Percentiles rank a stretch among this genome's conserved stretches.
These are phyloP conservation scores for Ambrosia hybrid DNA, from an alignment of 140 eudicot species.

Conservation along the genomic window DNA sequence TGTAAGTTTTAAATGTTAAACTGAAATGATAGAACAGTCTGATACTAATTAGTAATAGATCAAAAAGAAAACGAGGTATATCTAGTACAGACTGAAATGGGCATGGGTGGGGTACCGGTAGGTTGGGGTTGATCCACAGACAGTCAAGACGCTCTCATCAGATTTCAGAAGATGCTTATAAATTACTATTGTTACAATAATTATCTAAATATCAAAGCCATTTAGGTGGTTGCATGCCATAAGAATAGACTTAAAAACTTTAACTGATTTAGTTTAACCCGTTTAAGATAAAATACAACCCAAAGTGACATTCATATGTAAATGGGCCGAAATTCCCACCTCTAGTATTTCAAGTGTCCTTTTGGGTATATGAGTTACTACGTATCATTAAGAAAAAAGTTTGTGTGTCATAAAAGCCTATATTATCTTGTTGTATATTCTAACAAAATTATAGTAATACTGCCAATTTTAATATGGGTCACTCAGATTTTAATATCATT, in stretches of 20 bases:
- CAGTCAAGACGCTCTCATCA: background rate
- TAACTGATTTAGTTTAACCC: no score
- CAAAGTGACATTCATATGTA: background rate
- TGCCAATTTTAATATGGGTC: background rate
- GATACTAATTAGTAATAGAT: background rate
- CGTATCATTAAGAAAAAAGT: background rate
- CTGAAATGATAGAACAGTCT: background rate
- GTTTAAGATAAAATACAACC: no score
- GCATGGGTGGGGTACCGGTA: background rate
- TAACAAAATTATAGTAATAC: background rate
- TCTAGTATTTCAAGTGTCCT: background rate
- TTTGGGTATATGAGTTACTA: no score
- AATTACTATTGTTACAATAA: background rate
- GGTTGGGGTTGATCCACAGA: background rate
- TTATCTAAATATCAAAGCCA: background rate
- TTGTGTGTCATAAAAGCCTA: background rate
- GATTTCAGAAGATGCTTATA: no score
- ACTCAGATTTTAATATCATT: background rate
- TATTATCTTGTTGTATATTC: background rate
- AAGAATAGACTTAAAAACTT: no score
- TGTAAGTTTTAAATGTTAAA: background rate
- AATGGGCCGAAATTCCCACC: background rate
- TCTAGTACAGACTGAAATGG: background rate
- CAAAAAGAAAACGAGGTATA: background rate
- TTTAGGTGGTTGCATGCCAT: no score